Evolutionary conservation across 345 rosid genomes (phyloP), one percentile per base, ranked within the genome.

Genomic region (Linum tenue): DNA sequence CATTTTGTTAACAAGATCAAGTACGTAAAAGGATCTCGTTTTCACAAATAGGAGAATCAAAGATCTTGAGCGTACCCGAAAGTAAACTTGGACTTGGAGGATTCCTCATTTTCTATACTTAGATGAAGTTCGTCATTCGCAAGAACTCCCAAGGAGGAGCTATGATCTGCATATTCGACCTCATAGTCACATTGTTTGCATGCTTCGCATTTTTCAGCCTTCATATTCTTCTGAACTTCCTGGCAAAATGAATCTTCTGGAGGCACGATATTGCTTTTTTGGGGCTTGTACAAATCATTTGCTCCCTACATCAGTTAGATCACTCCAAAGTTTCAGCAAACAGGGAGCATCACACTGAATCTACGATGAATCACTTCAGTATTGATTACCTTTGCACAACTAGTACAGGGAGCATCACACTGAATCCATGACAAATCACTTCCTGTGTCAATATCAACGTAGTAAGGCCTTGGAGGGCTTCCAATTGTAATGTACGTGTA

Each of bases 361-460:
- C 31, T 22, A 22, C 31, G 31, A 0, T 22, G 31, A 44, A 35
- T 63, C 38, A 60, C 43, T 39, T 17, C 60, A 39, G 37, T 5
- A 51, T 22, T 22, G 31, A 22, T 67, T 80, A 90, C 98, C 96
- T 87, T 90, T 59, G 97, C 97, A 64, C 97, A 90, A 74, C 94
- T 90, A 70, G 78, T 63, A 65, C 98, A 92, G 55, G 98, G 97
- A 58, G 98, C 98, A 66, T 90, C 98, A 44, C 98, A 92, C 22
- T 92, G 98, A 64, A 92, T 77, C 98, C 98, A 92, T 63, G 97
- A 82, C 79, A 92, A 80, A 77, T 85, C 98, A 78, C 97, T 92
- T 63, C 94, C 97, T 48, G 98, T 90, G 76, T 92, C 98, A 48
- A 92, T 71, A 80, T 92, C 98, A 36, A 92, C 90, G 76, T 72